Conservation (phyloP, 805 yeast genomes). For the Lipomyces orientalis region DNA sequence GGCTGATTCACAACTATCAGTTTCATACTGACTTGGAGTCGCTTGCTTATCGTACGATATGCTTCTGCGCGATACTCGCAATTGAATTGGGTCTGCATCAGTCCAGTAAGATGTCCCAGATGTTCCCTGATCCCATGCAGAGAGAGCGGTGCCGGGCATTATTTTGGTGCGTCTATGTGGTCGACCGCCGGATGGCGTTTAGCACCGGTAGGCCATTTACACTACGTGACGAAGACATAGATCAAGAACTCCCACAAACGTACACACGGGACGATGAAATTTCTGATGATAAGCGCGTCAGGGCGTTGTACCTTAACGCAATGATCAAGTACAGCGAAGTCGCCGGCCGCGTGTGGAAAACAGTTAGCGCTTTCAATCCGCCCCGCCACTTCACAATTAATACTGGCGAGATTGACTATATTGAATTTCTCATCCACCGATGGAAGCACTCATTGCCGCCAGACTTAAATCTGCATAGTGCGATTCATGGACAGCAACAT, state of each 20-base stretch:
- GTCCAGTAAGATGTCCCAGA: conserved; percentile 25
- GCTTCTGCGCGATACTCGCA: conserved; percentile 36
- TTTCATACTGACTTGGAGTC: conserved; percentile 40
- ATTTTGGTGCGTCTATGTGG: conserved; percentile 41
- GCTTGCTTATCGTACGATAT: conserved; percentile 38
- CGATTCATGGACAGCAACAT: not conserved
- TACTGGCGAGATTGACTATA: conserved; percentile 20
- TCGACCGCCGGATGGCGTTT: conserved; percentile 39
- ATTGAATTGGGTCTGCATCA: conserved; percentile 40
- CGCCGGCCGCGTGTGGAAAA: conserved; percentile 29
- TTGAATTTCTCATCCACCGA: conserved; percentile 32
- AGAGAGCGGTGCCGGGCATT: conserved; percentile 35
- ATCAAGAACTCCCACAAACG: conserved; percentile 32
- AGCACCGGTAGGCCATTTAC: conserved; percentile 38
- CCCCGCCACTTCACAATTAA: conserved; percentile 11
- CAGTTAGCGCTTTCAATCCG: conserved; percentile 22
- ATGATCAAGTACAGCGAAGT: conserved; percentile 39
- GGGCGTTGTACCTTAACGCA: conserved; percentile 35
- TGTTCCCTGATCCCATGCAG: conserved; percentile 26
- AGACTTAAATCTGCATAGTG: conserved; percentile 23
- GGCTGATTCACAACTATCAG: conserved; percentile 40
- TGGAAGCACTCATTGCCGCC: conserved; percentile 37
- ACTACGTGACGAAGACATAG: conserved; percentile 39
- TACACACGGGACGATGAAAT: conserved; percentile 12
- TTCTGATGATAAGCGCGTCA: conserved; percentile 32